Evolutionary conservation across 208 protist genomes (phyloP).

Genomic region (Acanthamoeba royreba): DNA sequence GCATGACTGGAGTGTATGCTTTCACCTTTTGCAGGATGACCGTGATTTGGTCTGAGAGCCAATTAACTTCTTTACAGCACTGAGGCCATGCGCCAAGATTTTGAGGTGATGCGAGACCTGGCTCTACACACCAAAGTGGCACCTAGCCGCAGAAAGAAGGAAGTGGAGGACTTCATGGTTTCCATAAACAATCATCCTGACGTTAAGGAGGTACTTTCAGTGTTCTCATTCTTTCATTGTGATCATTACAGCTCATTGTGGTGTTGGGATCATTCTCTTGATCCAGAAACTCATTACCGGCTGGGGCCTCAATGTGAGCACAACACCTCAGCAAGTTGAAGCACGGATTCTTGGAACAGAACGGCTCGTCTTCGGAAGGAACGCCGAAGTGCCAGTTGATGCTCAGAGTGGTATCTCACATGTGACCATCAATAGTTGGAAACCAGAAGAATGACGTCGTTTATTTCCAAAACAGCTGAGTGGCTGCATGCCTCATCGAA

Average conservation of each 20-base stretch:
- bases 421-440: neutral
- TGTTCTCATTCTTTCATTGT: neutral
- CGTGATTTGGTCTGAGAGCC: neutral
- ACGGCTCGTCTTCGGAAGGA: neutral
- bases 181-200: neutral
- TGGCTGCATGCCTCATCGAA: neutral
- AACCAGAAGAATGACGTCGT: neutral
- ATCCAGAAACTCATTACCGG: neutral
- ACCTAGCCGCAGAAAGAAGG: neutral
- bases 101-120: neutral
- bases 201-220: neutral
- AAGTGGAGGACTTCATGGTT: neutral
- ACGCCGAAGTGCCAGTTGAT: neutral
- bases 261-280: neutral
- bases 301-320: neutral
- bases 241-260: too few species aligned
- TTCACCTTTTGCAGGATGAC: neutral
- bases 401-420: neutral
- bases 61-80: neutral
- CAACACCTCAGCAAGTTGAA: neutral
- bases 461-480: too few species aligned
- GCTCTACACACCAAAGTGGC: neutral
- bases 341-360: neutral
- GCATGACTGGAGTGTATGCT: slow-evolving; percentile 53
- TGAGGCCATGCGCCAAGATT: neutral